A percentile compares a stretch with the other conserved stretches of the same genome.
phyloP scores from a whole-genome alignment of 768 basidiomycete genomes.

The Tylopilus sp. region DNA sequence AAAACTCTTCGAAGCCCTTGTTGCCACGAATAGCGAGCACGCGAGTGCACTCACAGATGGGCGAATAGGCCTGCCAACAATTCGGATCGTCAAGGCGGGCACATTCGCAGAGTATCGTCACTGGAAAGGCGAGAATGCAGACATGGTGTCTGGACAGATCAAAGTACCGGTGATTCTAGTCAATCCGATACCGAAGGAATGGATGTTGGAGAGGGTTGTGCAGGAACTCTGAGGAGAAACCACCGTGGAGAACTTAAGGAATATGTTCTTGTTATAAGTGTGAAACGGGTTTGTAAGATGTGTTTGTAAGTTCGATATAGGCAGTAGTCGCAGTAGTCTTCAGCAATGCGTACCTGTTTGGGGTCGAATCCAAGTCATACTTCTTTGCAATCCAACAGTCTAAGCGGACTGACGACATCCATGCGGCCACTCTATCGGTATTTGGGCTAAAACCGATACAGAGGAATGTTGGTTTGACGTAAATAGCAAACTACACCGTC shows the following conservation, averaged over 20 bases:
- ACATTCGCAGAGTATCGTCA: slow-evolving; percentile 17
- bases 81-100: slow-evolving; percentile 2
- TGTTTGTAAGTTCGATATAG: no score
- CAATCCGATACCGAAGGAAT: slow-evolving; percentile 5
- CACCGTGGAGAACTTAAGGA: background rate
- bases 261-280: background rate
- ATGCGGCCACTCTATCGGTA: no score
- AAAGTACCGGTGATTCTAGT: slow-evolving; percentile 11
- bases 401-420: no score
- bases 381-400: no score
- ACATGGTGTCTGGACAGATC: slow-evolving; percentile 8
- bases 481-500: no score
- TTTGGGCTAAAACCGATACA: no score
- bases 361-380: no score
- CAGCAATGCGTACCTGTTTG: no score
- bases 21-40: background rate
- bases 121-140: slow-evolving; percentile 3
- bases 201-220: slow-evolving; percentile 16
- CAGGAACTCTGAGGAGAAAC: slow-evolving; percentile 7
- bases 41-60: background rate
- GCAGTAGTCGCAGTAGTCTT: no score
- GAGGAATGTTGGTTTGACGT: no score
- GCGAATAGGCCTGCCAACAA: background rate
- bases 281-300: background rate
- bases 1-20: slow-evolving; percentile 9